Evolutionary conservation across 2,329 filamentous ascomycete genomes (phyloP).

Genomic region (Aspergillus neotritici): DNA sequence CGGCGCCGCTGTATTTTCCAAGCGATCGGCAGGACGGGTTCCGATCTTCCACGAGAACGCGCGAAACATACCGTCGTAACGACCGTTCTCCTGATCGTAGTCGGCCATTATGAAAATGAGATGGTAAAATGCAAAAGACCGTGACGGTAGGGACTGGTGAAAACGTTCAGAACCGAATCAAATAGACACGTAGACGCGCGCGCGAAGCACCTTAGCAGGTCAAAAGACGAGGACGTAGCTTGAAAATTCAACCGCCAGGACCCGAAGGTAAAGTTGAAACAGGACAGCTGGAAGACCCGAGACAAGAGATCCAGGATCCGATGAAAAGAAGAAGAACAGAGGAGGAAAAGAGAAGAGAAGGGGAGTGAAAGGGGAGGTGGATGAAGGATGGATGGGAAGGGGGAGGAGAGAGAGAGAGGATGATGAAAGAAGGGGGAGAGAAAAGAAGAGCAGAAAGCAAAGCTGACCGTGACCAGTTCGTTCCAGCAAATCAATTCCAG

Average conservation of each 20-base stretch:
- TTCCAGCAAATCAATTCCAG: conserved; percentile 11
- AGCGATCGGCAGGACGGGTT: conserved; percentile 4
- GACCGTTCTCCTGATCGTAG: conserved; percentile 61
- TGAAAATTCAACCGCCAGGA: conserved; percentile 16
- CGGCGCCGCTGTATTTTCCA: conserved; percentile 6
- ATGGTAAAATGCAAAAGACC: too few species aligned
- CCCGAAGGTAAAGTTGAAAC: conserved; percentile 3
- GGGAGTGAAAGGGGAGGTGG: not conserved
- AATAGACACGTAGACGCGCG: conserved; percentile 1
- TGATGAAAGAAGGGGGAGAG: conserved; percentile 19
- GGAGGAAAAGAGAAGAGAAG: not conserved
- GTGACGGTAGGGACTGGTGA: too few species aligned
- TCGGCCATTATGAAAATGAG: conserved; percentile 43
- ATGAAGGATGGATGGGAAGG: conserved; percentile 4
- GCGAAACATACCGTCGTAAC: conserved; percentile 55
- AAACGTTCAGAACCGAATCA: too few species aligned
- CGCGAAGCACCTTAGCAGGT: conserved; percentile 9
- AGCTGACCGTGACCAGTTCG: conserved; percentile 4
- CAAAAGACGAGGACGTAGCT: conserved; percentile 5
- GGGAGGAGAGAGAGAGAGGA: conserved; percentile 9
- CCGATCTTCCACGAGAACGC: conserved; percentile 5
- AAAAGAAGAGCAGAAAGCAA: conserved; percentile 9
- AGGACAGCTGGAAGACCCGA: conserved; percentile 1
- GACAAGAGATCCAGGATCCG: conserved; percentile 14
- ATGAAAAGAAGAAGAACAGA: conserved; percentile 12